Conservation (phyloP, 2,329 filamentous ascomycete genomes). For the Colletotrichum musicola region DNA sequence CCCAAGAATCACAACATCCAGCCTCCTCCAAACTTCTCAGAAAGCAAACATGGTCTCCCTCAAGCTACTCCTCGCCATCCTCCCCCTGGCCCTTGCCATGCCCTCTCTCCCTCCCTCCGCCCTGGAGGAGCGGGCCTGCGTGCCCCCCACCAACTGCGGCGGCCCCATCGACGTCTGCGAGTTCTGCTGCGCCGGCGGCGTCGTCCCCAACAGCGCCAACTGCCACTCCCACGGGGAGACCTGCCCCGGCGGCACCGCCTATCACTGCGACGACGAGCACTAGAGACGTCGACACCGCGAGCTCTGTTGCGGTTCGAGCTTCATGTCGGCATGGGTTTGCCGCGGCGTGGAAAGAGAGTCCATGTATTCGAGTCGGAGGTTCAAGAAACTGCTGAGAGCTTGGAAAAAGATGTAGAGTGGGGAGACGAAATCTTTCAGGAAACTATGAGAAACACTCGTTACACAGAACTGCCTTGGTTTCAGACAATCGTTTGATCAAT, state of each 20-base stretch:
- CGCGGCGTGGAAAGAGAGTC: no score
- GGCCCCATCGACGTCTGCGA: constrained; percentile 27
- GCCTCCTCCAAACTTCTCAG: background rate
- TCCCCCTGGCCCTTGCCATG: constrained; percentile 17
- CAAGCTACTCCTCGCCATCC: constrained; percentile 17
- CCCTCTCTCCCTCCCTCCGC: constrained; percentile 2
- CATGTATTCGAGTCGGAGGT: no score
- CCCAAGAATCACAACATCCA: background rate
- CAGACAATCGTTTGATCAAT: no score
- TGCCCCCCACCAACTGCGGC: constrained; percentile 17
- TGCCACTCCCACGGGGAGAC: constrained; percentile 31
- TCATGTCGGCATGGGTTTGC: no score
- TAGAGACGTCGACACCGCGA: background rate
- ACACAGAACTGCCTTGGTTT: no score
- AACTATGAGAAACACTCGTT: no score
- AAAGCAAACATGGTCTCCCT: constrained; percentile 13
- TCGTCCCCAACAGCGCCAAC: constrained; percentile 23
- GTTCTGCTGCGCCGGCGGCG: constrained; percentile 22
- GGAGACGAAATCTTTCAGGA: no score
- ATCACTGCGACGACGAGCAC: constrained; percentile 31
- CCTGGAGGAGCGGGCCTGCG: constrained; percentile 2
- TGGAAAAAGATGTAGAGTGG: no score
- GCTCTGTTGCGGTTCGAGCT: background rate
- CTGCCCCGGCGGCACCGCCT: constrained; percentile 9
- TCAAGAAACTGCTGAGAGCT: no score